Base-by-base conservation (phyloP, 2,329 filamentous ascomycete genomes). In the Metarhizium humberi region DNA sequence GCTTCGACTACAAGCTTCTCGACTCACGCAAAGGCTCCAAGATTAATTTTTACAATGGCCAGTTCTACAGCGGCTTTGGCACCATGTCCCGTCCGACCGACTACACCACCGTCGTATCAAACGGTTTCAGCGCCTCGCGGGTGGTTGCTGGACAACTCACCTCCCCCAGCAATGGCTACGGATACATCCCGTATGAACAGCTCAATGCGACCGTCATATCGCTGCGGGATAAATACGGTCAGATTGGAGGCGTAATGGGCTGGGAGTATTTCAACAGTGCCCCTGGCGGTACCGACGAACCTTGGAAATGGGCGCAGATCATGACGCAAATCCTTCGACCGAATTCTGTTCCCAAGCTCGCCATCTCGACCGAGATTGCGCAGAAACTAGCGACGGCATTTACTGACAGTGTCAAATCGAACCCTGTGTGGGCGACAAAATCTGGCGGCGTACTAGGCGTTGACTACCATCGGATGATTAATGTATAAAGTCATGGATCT, bases 11-110 rank as follows among this genome's bases (percentile, higher is more conserved):
- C 67, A 76, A 81, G 25, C 74, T 82, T 20, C 77, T 95, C 1
- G 89, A 94, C 64, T 74, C 76, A 10, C 76, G 78, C 60, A 73
- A 80, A 2, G 84, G 84, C 0, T 69, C 71, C 11, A 77, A 84
- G 54, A 86, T 95, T 34, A 77, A 77, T 2, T 96, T 89, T 80
- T 95, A 95, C 67, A 95, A 95, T 64, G 78, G 85, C 5, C 91
- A 95, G 66, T 94, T 95, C 69, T 95, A 95, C 75, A 92, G 87
- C 63, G 90, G 90, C 0, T 95, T 89, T 82, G 88, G 88, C 2
- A 75, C 75, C 58, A 72, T 78, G 60, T 65, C 64, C 25, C 71
- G 62, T 25, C 65, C 76, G 0, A 53, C 62, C 5, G 69, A 71
- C 56, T 82, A 77, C 62, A 72, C 77, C 32, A 60, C 63, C n/a